Evolutionary conservation across 2,329 filamentous ascomycete species (phyloP).

Genomic region (Fonsecaea erecta): DNA sequence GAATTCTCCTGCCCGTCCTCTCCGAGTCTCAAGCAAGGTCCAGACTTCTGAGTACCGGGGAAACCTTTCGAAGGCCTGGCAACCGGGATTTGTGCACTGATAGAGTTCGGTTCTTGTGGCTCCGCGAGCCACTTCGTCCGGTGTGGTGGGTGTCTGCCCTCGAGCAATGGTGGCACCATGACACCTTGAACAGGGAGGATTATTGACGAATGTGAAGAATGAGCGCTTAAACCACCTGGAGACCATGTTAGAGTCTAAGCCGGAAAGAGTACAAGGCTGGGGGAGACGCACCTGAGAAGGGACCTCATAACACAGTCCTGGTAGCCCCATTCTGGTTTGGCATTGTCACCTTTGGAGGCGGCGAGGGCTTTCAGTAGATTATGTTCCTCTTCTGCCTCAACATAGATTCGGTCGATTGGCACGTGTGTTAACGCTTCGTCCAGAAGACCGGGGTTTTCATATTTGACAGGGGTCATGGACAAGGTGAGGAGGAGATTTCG

Average conservation of each 20-base stretch:
- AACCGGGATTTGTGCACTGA: constrained; percentile 76
- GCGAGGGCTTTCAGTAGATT: constrained; percentile 87
- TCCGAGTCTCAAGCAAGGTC: constrained; percentile 81
- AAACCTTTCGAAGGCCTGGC: constrained; percentile 82
- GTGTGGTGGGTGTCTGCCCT: constrained; percentile 81
- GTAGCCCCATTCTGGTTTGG: constrained; percentile 90
- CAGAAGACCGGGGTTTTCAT: constrained; percentile 92
- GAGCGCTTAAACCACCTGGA: constrained; percentile 91
- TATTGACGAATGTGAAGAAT: constrained; percentile 97
- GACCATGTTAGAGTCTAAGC: constrained; percentile 18
- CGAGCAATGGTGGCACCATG: constrained; percentile 79
- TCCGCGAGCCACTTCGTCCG: constrained; percentile 86
- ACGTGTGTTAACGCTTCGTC: constrained; percentile 89
- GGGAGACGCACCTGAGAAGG: constrained; percentile 70
- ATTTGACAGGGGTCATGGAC: constrained; percentile 86
- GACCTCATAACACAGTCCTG: constrained; percentile 95
- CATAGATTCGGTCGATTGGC: constrained; percentile 87
- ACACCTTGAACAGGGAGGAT: constrained; percentile 83
- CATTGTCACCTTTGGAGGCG: constrained; percentile 79
- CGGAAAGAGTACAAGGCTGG: constrained; percentile 10
- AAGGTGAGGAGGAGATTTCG: constrained; percentile 82
- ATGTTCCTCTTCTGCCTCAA: constrained; percentile 89
- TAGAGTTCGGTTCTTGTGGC: constrained; percentile 89
- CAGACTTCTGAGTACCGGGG: constrained; percentile 95
- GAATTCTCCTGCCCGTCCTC: constrained; percentile 92